Conservation (phyloP, 768 basidiomycete species). For the Macrolepiota fuliginosa region DNA sequence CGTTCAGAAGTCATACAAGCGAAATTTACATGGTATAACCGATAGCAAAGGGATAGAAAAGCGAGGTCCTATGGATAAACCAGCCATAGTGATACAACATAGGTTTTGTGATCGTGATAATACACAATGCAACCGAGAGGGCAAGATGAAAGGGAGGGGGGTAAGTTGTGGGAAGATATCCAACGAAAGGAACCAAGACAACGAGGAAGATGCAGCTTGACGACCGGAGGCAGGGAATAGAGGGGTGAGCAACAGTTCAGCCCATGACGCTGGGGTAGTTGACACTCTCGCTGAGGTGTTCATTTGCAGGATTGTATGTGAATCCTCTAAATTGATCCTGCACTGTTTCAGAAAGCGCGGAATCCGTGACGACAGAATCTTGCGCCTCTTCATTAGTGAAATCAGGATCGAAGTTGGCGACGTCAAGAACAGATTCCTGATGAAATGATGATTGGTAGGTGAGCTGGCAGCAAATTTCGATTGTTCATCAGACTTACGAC, state of each 20-base stretch:
- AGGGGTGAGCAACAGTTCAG: not conserved
- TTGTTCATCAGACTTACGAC: slow-evolving; percentile 56
- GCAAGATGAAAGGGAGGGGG: not conserved
- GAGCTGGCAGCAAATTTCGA: not conserved
- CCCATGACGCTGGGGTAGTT: slow-evolving; percentile 52
- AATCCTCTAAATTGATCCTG: slow-evolving; percentile 95
- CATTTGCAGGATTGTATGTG: slow-evolving; percentile 84
- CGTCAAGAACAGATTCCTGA: slow-evolving; percentile 89
- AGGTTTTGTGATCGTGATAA: not conserved
- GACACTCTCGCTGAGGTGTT: slow-evolving; percentile 83
- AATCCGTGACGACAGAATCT: slow-evolving; percentile 95
- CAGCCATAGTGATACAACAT: slow-evolving; percentile 5
- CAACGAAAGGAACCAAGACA: not conserved
- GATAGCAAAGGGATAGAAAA: slow-evolving; percentile 2
- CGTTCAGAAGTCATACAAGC: not conserved
- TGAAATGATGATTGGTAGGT: not conserved
- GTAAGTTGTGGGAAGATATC: not conserved
- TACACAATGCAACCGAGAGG: not conserved
- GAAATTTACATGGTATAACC: slow-evolving; percentile 1
- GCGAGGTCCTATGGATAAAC: not conserved
- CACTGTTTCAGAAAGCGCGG: slow-evolving; percentile 89
- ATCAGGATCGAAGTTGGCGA: slow-evolving; percentile 96
- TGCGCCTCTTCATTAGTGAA: slow-evolving; percentile 95
- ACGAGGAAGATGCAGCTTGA: not conserved
- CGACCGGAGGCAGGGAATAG: not conserved